phyloP scores from a whole-genome alignment of 2,329 filamentous ascomycete species.

The Metarhizium brunneum region DNA sequence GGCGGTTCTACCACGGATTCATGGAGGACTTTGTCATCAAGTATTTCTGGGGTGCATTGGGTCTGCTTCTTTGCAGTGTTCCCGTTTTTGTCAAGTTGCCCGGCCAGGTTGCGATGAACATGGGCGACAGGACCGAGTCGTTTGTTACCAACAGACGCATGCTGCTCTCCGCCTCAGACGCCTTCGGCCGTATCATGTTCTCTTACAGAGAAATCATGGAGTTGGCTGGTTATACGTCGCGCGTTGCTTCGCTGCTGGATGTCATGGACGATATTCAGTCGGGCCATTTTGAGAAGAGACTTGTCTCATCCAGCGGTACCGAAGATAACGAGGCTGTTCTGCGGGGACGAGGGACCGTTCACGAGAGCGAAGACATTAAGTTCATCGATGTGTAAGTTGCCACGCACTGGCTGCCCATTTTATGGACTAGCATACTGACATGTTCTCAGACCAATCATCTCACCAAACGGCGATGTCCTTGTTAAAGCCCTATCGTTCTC shows the following conservation, averaged over 20 bases:
- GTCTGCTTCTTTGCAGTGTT: constrained; percentile 83
- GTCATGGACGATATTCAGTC: constrained; percentile 90
- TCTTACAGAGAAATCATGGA: constrained; percentile 97
- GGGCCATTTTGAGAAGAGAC: constrained; percentile 90
- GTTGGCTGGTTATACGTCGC: constrained; percentile 86
- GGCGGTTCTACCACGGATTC: constrained; percentile 92
- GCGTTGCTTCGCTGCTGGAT: constrained; percentile 79
- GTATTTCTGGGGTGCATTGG: constrained; percentile 96
- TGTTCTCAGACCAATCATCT: constrained; percentile 66
- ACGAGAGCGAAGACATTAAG: constrained; percentile 75
- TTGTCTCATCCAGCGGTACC: constrained; percentile 79
- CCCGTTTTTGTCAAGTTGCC: constrained; percentile 94
- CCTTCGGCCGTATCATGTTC: constrained; percentile 94
- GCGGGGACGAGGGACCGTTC: constrained; percentile 68
- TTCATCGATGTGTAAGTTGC: constrained; percentile 65
- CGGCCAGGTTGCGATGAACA: constrained; percentile 51
- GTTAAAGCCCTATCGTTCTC: constrained; percentile 79
- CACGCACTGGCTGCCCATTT: neutral
- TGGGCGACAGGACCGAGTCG: constrained; percentile 63
- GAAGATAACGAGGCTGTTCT: constrained; percentile 78
- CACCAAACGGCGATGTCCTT: constrained; percentile 89
- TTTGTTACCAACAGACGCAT: constrained; percentile 94
- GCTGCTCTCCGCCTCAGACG: constrained; percentile 86
- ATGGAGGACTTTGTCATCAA: constrained; percentile 99
- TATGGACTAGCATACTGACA: constrained; percentile 1